Evolutionary conservation across 2,329 filamentous ascomycete species (phyloP), one percentile per base, ranked within the genome.

Genomic region (Hymenoscyphus salicellus): DNA sequence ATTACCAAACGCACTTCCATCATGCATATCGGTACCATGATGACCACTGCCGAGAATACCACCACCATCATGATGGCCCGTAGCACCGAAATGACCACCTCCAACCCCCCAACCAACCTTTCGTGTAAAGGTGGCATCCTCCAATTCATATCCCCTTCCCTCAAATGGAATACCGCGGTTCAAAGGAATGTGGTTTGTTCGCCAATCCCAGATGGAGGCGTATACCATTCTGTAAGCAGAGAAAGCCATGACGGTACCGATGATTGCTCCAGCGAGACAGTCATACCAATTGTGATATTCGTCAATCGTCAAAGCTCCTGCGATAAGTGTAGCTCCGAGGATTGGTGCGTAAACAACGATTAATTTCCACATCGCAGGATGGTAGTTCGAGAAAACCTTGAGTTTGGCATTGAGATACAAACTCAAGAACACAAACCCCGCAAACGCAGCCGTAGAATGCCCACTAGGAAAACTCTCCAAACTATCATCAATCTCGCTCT

Each of bases 201-300:
- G 79, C 81, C 86, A 90, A 74, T 92, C 87, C 84, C 87, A 91
- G 60, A 90, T 79, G 8, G 83, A 79, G 0, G 87, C 86, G 69
- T 89, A 91, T 2, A 84, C 82, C 86, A 89, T 89, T 62, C 89
- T 80, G 74, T 90, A 91, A 0, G 83, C 75, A 1, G 82, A 84
- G 70, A 90, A 86, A 0, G 88, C 89, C 77, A 90, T 85, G 65
- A 85, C 73, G 1, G 83, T 86, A 2, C 89, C 89, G 56, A 91
- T 89, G 49, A 84, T 73, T 0, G 83, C 88, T 5, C 89, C 89
- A 0, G 86, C 87, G 0, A 90, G 64, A n/a, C 90, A 79, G 63
- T 92, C 89, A 66, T 91, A 91, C 86, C 88, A 90, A 77, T 92
- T 88, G 77, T 93, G 89, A 74, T 82, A 90, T 73, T 90, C 85